Evolutionary conservation across 2,329 filamentous ascomycete species (phyloP).

Genomic region (Colletotrichum sp.): DNA sequence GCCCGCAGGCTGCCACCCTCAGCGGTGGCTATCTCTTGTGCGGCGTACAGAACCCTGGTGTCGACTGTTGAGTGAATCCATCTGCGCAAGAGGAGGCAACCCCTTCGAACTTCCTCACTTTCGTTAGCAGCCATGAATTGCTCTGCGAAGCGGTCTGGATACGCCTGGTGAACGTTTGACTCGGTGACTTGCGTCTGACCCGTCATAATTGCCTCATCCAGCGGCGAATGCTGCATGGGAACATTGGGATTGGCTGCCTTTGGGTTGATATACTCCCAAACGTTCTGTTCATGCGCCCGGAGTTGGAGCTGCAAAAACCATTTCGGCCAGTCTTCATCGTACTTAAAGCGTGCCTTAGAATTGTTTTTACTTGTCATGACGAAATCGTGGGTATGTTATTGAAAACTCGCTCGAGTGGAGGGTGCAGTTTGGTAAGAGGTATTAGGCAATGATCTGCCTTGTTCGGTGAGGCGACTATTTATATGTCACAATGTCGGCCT

Average conservation of each 20-base stretch:
- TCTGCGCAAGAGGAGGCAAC: neutral
- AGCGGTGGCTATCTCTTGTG: neutral
- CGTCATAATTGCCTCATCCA: neutral
- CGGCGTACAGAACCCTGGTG: neutral
- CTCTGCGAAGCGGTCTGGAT: neutral
- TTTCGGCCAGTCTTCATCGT: neutral
- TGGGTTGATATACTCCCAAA: neutral
- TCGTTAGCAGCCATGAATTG: neutral
- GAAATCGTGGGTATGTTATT: too few relatives aligned
- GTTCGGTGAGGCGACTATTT: neutral
- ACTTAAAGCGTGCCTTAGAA: neutral
- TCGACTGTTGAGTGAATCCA: neutral
- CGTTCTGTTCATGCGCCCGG: neutral
- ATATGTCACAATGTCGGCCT: neutral
- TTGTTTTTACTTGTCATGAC: neutral
- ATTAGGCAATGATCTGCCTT: neutral
- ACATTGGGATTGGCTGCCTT: neutral
- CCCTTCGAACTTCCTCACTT: neutral
- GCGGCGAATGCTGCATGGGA: neutral
- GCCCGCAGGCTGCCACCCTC: neutral
- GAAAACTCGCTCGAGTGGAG: too few relatives aligned
- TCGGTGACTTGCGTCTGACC: too few relatives aligned
- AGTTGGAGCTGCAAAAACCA: neutral
- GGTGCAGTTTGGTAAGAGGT: rapidly evolving
- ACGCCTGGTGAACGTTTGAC: too few relatives aligned